A percentile compares a stretch with the other conserved stretches of the same genome.
phyloP scores from a whole-genome alignment of 352 stramenopile species.

The Blastocystis sp. region DNA sequence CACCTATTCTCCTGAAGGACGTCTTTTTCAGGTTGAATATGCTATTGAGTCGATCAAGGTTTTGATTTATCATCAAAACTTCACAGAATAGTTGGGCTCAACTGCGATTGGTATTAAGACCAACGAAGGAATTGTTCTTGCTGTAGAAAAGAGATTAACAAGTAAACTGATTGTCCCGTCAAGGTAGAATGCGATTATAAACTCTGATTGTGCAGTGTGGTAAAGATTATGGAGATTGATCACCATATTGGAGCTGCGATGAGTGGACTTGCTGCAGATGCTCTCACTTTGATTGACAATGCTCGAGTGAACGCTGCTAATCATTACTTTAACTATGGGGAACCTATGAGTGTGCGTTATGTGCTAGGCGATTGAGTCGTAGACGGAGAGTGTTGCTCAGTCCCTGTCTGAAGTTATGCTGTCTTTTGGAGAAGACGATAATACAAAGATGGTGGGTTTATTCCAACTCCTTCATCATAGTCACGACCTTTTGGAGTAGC shows the following conservation, averaged over 20 bases:
- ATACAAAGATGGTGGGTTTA: conserved; percentile 81
- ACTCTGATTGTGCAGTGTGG: conserved; percentile 74
- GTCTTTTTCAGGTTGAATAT: conserved; percentile 97
- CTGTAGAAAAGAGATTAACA: conserved; percentile 95
- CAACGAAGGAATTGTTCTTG: conserved; percentile 90
- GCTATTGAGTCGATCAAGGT: conserved; percentile 94
- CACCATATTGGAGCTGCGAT: conserved; percentile 92
- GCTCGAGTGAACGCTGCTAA: conserved; percentile 95
- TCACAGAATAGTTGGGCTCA: conserved; percentile 79
- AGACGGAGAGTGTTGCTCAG: conserved; percentile 86
- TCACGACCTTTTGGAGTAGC: conserved; percentile 94
- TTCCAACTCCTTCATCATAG: conserved; percentile 50
- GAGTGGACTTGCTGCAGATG: conserved; percentile 94
- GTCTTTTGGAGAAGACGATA: conserved; percentile 79
- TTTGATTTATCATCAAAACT: background rate
- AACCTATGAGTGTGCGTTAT: conserved; percentile 83
- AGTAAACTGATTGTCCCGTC: conserved; percentile 86
- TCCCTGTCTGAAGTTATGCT: conserved; percentile 94
- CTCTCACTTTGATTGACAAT: conserved; percentile 95
- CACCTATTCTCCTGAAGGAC: conserved; percentile 96
- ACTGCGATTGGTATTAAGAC: conserved; percentile 94
- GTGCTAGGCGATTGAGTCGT: background rate
- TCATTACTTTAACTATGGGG: conserved; percentile 89
- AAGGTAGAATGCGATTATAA: conserved; percentile 67
- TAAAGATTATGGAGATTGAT: conserved; percentile 99